These are phyloP conservation scores for Picochlorum sp. DNA, from an alignment of 139 green algal species.

Conservation along the genomic window DNA sequence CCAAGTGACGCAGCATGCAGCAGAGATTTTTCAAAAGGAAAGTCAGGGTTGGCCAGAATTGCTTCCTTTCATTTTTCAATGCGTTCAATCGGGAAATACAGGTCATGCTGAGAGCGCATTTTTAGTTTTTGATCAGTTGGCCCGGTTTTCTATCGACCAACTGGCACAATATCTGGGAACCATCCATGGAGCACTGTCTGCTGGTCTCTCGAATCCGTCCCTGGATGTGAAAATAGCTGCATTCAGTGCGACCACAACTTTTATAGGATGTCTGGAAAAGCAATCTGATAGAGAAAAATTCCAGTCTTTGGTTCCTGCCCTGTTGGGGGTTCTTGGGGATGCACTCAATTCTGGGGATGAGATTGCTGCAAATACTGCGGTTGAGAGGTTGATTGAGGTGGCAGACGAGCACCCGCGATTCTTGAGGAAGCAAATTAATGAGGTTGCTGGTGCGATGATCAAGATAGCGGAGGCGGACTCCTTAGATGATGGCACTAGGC, in stretches of 20 bases:
- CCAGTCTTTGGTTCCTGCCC: conserved; percentile 58
- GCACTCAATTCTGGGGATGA: conserved; percentile 66
- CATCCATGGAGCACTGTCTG: conserved; percentile 39
- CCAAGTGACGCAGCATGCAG: conserved; percentile 70
- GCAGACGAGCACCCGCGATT: conserved; percentile 87
- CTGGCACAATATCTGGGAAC: conserved; percentile 57
- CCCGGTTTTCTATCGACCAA: conserved; percentile 48
- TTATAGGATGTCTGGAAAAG: conserved; percentile 69
- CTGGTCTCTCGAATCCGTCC: conserved; percentile 29
- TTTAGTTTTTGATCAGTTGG: conserved; percentile 67
- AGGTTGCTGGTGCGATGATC: conserved; percentile 82
- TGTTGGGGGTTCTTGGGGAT: conserved; percentile 60
- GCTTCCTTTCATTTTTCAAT: conserved; percentile 82
- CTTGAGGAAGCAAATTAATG: conserved; percentile 68
- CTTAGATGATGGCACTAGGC: conserved; percentile 53
- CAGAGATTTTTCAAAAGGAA: conserved; percentile 35
- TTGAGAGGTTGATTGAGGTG: conserved; percentile 92
- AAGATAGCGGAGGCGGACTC: conserved; percentile 36
- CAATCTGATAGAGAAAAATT: conserved; percentile 64
- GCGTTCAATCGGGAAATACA: conserved; percentile 41
- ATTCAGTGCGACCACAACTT: conserved; percentile 52
- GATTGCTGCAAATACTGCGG: conserved; percentile 62
- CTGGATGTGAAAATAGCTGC: conserved; percentile 58
- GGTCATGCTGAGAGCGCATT: conserved; percentile 51
- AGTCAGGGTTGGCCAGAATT: conserved; percentile 82